Base-by-base conservation (phyloP, 371 early-diverging fungal species). In the Catenaria anguillulae region DNA sequence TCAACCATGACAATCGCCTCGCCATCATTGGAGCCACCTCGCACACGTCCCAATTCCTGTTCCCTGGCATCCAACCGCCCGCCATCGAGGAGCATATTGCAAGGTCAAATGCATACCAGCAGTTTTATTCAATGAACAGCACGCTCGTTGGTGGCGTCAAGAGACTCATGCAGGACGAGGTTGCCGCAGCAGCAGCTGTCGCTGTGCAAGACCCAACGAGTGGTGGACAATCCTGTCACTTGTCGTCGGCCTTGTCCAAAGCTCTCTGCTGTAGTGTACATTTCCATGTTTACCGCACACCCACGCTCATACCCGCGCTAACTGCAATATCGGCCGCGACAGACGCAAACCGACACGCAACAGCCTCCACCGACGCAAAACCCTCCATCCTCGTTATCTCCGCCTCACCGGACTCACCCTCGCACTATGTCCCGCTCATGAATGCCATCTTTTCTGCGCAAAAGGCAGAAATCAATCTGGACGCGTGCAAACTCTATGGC, bases 361-460 rank as follows among this genome's bases (percentile, higher is more conserved):
- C n/a, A n/a, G n/a, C n/a, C n/a, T n/a, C n/a, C n/a, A n/a, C n/a
- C n/a, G n/a, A n/a, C n/a, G n/a, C n/a, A n/a, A n/a, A n/a, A n/a
- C 80, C 92, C n/a, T 78, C 94, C 42, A 86, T 94, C 46, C 73
- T 95, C 15, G 77, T 90, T 0, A 61, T 94, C 15, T 89, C 92
- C 0, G 88, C 88, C 19, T 90, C 93, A 0, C 83, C 86, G 0
- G 96, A 94, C 68, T 75, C 84, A 3, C 80, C 96, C 3, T 75
- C 78, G 35, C 91, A 95, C 65, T 94, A 97, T 71, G 90, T 95
- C 46, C 81, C 92, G 10, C 78, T 91, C 59, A 97, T 97, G 97
- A 97, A 97, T 71, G 83, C 84, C 64, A 92, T 95, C 37, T 97
- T 97, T 70, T 87, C 94, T 0, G 95, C 94, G 1, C 94, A 97